These are phyloP conservation scores for Neurospora sp. DNA, from an alignment of 495 filamentous ascomycete species.

Conservation along the genomic window DNA sequence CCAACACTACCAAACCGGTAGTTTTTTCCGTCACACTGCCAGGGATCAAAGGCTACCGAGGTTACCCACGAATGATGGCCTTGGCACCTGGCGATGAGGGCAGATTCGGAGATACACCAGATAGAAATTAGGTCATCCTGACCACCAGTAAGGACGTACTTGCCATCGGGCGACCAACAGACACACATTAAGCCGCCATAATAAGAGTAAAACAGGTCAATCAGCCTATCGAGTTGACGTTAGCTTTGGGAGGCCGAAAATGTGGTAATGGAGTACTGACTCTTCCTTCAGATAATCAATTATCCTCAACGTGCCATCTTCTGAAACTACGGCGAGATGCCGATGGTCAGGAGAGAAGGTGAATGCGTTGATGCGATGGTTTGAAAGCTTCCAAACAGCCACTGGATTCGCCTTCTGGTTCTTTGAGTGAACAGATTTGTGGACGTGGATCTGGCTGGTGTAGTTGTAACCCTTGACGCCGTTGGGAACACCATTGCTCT, in stretches of 20 bases:
- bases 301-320: conserved; percentile 81
- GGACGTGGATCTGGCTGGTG: conserved; percentile 44
- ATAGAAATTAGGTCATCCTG: conserved; percentile 94
- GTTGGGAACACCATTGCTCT: conserved; percentile 26
- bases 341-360: conserved; percentile 78
- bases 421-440: conserved; percentile 82
- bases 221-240: conserved; percentile 40
- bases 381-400: conserved; percentile 81
- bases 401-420: conserved; percentile 93
- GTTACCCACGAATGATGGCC: conserved; percentile 94
- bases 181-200: conserved; percentile 89
- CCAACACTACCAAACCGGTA: conserved; percentile 95
- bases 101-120: conserved; percentile 76
- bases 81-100: conserved; percentile 84
- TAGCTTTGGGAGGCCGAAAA: neutral
- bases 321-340: conserved; percentile 84
- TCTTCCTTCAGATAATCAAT: conserved; percentile 88
- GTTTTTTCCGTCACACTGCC: conserved; percentile 89
- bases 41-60: conserved; percentile 85
- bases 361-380: conserved; percentile 79
- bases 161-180: conserved; percentile 95
- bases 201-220: conserved; percentile 80
- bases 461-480: conserved; percentile 16
- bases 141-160: conserved; percentile 89
- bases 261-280: conserved; percentile 37